phyloP scores from a whole-genome alignment of 495 filamentous ascomycete genomes.

The Tirmania nivea region DNA sequence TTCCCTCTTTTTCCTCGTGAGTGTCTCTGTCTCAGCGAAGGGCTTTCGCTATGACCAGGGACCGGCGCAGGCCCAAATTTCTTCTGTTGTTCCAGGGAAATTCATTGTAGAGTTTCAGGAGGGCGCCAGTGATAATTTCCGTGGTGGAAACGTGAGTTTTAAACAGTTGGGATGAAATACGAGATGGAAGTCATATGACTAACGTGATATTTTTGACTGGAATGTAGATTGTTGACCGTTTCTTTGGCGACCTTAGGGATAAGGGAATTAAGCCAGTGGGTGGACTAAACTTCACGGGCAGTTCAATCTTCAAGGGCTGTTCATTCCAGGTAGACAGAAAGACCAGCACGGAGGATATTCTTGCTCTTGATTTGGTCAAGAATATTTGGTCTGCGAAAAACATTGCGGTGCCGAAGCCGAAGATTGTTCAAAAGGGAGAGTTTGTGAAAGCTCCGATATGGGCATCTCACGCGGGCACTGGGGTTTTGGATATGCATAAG shows the following conservation, averaged over 20 bases:
- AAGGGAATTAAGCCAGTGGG: slow-evolving; percentile 11
- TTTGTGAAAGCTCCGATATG: slow-evolving; percentile 1
- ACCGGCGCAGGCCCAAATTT: background rate
- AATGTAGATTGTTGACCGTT: slow-evolving; percentile 4
- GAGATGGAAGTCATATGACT: background rate
- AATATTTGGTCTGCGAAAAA: slow-evolving; percentile 12
- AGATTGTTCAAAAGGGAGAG: slow-evolving; percentile 7
- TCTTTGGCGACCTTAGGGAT: slow-evolving; percentile 8
- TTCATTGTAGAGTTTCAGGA: slow-evolving; percentile 15
- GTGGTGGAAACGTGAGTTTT: slow-evolving; percentile 7
- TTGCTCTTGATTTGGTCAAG: slow-evolving; percentile 5
- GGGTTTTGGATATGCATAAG: slow-evolving; percentile 12
- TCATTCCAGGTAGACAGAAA: slow-evolving; percentile 6
- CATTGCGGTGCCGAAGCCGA: slow-evolving; percentile 4
- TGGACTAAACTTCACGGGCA: slow-evolving; percentile 13
- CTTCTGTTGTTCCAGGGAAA: slow-evolving; percentile 6
- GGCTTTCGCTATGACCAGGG: background rate
- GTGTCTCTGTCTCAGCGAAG: background rate
- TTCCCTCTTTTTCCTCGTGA: background rate
- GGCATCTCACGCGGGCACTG: slow-evolving; percentile 15
- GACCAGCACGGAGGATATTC: slow-evolving; percentile 9
- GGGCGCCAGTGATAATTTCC: background rate
- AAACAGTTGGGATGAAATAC: background rate
- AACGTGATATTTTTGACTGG: too few species aligned
- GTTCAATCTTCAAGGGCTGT: slow-evolving; percentile 8